phyloP scores from a whole-genome alignment of 495 filamentous ascomycete genomes.

The Trichocladium antarcticum region DNA sequence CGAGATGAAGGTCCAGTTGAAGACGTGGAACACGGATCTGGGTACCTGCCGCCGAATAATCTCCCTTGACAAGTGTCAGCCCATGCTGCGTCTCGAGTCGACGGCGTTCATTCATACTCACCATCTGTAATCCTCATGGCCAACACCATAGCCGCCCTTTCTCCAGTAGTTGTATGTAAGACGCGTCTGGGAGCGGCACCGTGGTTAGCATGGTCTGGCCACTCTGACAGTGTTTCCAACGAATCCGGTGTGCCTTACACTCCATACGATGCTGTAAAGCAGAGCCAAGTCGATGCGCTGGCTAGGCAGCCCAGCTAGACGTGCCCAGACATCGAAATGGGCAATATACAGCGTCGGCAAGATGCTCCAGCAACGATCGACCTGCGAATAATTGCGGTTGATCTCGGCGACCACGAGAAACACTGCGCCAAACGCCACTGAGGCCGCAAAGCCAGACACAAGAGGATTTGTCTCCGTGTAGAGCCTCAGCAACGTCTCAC shows the following conservation, averaged over 20 bases:
- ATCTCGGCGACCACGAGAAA: conserved; percentile 68
- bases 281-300: conserved; percentile 62
- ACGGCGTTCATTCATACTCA: too few species aligned
- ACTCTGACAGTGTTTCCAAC: too few species aligned
- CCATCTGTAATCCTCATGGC: conserved; percentile 72
- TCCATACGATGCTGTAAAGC: conserved; percentile 65
- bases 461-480: conserved; percentile 86
- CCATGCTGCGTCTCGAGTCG: background rate
- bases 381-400: conserved; percentile 87
- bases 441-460: conserved; percentile 61
- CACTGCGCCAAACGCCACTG: conserved; percentile 52
- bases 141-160: conserved; percentile 79
- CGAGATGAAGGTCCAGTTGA: conserved; percentile 83
- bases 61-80: conserved; percentile 26
- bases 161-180: conserved; percentile 97
- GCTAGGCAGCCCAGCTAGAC: conserved; percentile 59
- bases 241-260: conserved; percentile 42
- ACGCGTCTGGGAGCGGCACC: conserved; percentile 29
- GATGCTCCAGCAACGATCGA: conserved; percentile 86
- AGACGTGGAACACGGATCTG: conserved; percentile 55
- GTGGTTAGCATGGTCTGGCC: conserved; percentile 26
- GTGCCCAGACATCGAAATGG: conserved; percentile 77
- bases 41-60: conserved; percentile 36
- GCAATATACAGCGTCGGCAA: conserved; percentile 77
- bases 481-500: conserved; percentile 45